phyloP scores from a whole-genome alignment of 768 basidiomycete species.

The Daedalea quercina region DNA sequence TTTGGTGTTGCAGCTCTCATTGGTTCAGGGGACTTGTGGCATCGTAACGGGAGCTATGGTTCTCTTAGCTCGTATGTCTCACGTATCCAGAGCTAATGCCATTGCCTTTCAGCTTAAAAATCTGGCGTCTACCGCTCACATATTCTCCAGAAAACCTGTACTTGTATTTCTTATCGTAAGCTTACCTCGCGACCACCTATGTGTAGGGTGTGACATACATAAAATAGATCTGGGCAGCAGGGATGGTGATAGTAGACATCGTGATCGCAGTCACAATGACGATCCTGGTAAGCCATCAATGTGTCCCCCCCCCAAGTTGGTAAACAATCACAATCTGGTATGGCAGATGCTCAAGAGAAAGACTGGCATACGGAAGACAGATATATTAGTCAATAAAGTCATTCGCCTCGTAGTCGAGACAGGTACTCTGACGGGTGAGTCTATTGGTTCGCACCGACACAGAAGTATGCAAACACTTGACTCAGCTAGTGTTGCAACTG shows the following conservation, averaged over 20 bases:
- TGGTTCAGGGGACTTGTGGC: not conserved
- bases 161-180: not conserved
- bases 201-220: not conserved
- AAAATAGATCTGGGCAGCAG: conserved; percentile 2
- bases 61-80: not conserved
- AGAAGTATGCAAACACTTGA: too few relatives aligned
- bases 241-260: conserved; percentile 1
- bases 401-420: conserved; percentile 7
- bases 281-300: not conserved
- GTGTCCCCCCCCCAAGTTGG: not conserved
- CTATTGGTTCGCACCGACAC: too few relatives aligned
- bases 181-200: too few relatives aligned
- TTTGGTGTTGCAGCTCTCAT: not conserved
- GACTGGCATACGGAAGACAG: conserved; percentile 3
- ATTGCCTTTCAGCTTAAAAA: not conserved
- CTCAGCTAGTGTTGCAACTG: too few relatives aligned
- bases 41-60: not conserved
- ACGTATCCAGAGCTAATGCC: not conserved
- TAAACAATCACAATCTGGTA: not conserved
- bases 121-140: not conserved
- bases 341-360: conserved; percentile 3
- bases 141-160: not conserved
- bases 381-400: conserved; percentile 4
- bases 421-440: not conserved
- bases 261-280: conserved; percentile 9